Conservation (phyloP, 23 red algal genomes). For the Gracilariopsis chorda region DNA sequence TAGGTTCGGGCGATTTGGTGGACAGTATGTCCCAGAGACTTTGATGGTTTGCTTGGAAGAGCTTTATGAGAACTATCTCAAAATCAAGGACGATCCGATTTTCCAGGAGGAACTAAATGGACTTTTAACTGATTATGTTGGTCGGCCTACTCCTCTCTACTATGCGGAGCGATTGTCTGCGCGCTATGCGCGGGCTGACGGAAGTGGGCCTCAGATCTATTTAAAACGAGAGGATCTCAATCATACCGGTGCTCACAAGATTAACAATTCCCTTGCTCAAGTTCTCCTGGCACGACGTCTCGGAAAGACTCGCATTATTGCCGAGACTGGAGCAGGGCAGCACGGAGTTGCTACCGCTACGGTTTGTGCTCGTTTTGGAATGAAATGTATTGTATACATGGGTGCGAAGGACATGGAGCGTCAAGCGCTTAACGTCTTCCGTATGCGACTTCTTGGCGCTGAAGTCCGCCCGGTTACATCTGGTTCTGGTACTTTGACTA, state of each 20-base stretch:
- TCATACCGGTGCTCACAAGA: conserved; percentile 99
- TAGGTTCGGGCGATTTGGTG: conserved; percentile 89
- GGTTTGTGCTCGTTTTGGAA: conserved; percentile 99
- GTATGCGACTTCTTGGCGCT: conserved; percentile 95
- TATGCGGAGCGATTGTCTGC: conserved; percentile 93
- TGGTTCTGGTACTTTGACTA: conserved; percentile 87
- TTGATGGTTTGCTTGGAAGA: conserved; percentile 78
- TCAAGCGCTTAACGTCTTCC: conserved; percentile 98
- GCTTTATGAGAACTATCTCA: conserved; percentile 44
- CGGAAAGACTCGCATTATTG: conserved; percentile 96
- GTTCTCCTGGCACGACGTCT: conserved; percentile 86
- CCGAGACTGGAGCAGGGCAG: conserved; percentile 99
- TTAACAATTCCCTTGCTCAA: conserved; percentile 97
- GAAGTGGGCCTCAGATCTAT: conserved; percentile 89
- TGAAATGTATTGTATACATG: conserved; percentile 98
- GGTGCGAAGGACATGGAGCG: conserved; percentile 98
- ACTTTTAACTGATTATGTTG: conserved; percentile 88
- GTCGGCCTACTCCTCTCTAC: conserved; percentile 90
- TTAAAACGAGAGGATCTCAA: conserved; percentile 97
- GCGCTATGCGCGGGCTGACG: conserved; percentile 81
- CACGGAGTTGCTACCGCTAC: conserved; percentile 99
- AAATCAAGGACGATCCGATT: conserved; percentile 51
- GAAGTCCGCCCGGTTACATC: conserved; percentile 84
- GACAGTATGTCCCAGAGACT: conserved; percentile 96
- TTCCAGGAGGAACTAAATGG: conserved; percentile 83